Evolutionary conservation across 2,329 filamentous ascomycete genomes (phyloP).

Genomic region (Tolypocladium nubicola): DNA sequence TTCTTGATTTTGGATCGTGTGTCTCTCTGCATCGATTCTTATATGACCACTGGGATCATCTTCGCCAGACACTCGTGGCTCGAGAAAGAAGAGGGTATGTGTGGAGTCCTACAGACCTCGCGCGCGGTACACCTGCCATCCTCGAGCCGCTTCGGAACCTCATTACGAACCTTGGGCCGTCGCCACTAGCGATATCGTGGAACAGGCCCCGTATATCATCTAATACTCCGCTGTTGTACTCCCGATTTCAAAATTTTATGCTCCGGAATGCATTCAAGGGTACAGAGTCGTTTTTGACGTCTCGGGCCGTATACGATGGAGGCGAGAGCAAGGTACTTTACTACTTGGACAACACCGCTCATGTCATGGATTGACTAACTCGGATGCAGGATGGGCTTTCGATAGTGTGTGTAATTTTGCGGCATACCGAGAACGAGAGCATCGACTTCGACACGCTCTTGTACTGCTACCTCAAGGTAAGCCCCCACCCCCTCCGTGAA

Average conservation of each 20-base stretch:
- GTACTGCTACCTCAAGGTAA: slow-evolving; percentile 57
- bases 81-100: slow-evolving; percentile 48
- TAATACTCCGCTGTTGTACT: slow-evolving; percentile 54
- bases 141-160: slow-evolving; percentile 50
- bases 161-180: slow-evolving; percentile 56
- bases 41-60: slow-evolving; percentile 63
- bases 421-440: slow-evolving; percentile 54
- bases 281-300: slow-evolving; percentile 53
- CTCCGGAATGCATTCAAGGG: slow-evolving; percentile 56
- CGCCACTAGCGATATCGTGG: slow-evolving; percentile 58
- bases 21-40: slow-evolving; percentile 58
- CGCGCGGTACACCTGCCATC: slow-evolving; percentile 42
- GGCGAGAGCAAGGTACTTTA: slow-evolving; percentile 53
- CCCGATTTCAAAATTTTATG: slow-evolving; percentile 64
- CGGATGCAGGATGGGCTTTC: slow-evolving; percentile 50
- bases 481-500: slow-evolving; percentile 1
- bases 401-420: slow-evolving; percentile 58
- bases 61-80: slow-evolving; percentile 52
- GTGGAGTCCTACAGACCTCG: slow-evolving; percentile 41
- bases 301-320: slow-evolving; percentile 58
- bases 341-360: not conserved
- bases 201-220: slow-evolving; percentile 55
- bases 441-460: slow-evolving; percentile 56
- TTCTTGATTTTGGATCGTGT: slow-evolving; percentile 61
- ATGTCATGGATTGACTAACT: not conserved